phyloP scores from a whole-genome alignment of 148 eudicot species.

The Vaccinium myrtillus region DNA sequence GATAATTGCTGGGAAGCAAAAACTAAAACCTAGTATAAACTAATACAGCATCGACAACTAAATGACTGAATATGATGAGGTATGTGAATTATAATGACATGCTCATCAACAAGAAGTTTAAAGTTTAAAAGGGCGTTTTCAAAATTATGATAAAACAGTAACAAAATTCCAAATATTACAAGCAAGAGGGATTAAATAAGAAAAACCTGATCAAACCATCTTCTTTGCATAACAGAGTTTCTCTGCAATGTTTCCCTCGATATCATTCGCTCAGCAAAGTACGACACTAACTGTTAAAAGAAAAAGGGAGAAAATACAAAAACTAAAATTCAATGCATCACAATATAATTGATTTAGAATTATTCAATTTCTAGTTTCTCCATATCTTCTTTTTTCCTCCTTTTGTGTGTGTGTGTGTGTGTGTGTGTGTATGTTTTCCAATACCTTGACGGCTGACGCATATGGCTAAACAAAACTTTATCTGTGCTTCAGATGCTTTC shows the following conservation, averaged over 20 bases:
- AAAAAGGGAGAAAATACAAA: not conserved
- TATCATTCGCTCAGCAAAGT: conserved; percentile 86
- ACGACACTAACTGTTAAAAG: conserved; percentile 55
- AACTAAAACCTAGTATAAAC: not conserved
- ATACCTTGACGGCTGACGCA: too few relatives aligned
- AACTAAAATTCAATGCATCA: not conserved
- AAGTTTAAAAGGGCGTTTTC: not conserved
- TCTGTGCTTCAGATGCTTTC: not conserved
- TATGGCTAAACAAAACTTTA: too few relatives aligned
- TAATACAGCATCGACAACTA: not conserved
- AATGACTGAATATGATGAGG: not conserved
- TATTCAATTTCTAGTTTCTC: not conserved
- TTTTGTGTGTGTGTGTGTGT: not conserved
- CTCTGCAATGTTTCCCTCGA: conserved; percentile 62
- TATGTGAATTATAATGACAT: not conserved
- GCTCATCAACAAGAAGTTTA: not conserved
- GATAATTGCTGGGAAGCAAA: not conserved
- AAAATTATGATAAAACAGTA: not conserved
- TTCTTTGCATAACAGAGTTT: conserved; percentile 71
- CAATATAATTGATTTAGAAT: not conserved
- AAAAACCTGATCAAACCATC: conserved; percentile 45
- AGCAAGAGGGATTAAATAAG: not conserved
- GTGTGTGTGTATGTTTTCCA: too few relatives aligned
- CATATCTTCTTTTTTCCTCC: not conserved
- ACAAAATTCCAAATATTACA: not conserved